These are phyloP conservation scores for Colletotrichum lini DNA, from an alignment of 2,329 filamentous ascomycete species.

Conservation along the genomic window DNA sequence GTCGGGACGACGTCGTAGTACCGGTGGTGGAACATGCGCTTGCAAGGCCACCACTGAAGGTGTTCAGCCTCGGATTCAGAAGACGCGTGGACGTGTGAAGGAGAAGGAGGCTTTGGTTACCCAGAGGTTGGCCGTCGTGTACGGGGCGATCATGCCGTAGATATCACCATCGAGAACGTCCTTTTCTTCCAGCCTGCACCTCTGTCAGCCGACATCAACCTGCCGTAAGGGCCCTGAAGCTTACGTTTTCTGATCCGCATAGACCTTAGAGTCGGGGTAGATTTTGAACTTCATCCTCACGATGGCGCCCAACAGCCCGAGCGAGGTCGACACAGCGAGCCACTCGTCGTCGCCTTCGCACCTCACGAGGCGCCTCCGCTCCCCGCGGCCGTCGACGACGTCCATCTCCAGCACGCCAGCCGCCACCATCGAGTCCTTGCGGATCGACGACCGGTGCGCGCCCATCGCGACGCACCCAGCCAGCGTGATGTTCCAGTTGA, in stretches of 20 bases:
- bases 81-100: no score
- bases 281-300: conserved; percentile 64
- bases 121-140: conserved; percentile 67
- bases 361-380: conserved; percentile 57
- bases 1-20: conserved; percentile 64
- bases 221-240: conserved; percentile 40
- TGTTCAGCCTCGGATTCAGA: neutral
- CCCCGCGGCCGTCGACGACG: conserved; percentile 63
- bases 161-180: conserved; percentile 66
- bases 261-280: conserved; percentile 66
- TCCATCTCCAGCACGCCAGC: conserved; percentile 64
- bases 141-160: conserved; percentile 64
- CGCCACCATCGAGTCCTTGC: conserved; percentile 65
- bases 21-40: conserved; percentile 66
- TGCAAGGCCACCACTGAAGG: conserved; percentile 65
- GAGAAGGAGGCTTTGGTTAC: conserved; percentile 46
- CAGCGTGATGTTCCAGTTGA: conserved; percentile 69
- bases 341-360: conserved; percentile 62
- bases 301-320: conserved; percentile 64
- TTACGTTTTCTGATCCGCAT: conserved; percentile 64
- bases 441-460: conserved; percentile 63
- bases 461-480: conserved; percentile 67
- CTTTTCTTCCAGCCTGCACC: conserved; percentile 58
- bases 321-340: conserved; percentile 65
- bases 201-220: conserved; percentile 21